Evolutionary conservation across 495 filamentous ascomycete genomes (phyloP), one percentile per base, ranked within the genome.

Genomic region (Daldinia vernicosa): DNA sequence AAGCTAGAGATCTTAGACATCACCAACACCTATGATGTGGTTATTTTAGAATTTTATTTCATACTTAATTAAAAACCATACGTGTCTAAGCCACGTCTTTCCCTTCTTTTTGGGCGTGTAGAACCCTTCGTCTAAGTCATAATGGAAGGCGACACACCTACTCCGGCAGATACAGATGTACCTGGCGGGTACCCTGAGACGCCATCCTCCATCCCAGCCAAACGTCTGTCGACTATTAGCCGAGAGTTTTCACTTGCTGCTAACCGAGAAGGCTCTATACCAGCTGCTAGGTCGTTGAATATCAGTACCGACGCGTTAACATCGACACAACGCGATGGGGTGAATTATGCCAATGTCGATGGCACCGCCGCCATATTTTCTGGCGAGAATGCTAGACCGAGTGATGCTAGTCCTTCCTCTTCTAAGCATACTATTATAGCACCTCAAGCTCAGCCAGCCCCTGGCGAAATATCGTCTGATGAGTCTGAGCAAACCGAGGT

Each of bases 131-230:
- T 45, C 7, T 27, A 30, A 56, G 35, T 30, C 58, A 71, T 55
- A 24, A 74, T 74, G 71, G 63, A 70, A 45, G 47, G 39, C 22
- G 63, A 64, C 8, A 71, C 17, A 57, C 45, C 30, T 8, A 70
- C 71, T 19, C 71, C 67, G 39, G 63, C 59, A 52, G 54, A 74
- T 51, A 64, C 28, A 22, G 67, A 63, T 56, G 27, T 74, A 17
- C 71, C 71, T 52, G 71, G 71, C 53, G 71, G 71, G 2, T 74
- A 63, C n/a, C 71, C 71, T 1, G 59, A 67, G 47, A 74, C 71
- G 17, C 71, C 71, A n/a, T 59, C 61, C 27, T 62, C 66, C 3
- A 45, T 45, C 12, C 55, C 56, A 14, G 6, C 43, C 43, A 47
- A 60, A 45, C 40, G 52, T 14, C 37, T 28, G 15, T 32, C 40